Base-by-base conservation (phyloP, 2,329 filamentous ascomycete species). In the Cladophialophora immunda region DNA sequence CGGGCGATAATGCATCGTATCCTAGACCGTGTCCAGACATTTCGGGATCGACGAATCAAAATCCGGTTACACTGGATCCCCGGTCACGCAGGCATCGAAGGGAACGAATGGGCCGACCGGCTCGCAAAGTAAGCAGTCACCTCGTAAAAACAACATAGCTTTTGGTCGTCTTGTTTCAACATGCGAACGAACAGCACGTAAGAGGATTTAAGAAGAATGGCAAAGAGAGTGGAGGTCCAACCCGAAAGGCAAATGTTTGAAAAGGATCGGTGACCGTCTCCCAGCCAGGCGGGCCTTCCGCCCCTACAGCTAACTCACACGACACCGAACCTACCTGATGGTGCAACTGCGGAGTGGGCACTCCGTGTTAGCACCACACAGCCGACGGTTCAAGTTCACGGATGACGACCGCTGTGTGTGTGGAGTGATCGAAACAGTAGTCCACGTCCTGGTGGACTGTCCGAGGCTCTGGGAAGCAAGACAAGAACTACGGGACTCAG, bases 321-420 rank as follows among this genome's bases (percentile, higher is more conserved):
- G 67, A 30, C 67, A 68, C 53, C 68, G 54, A 66, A 66, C 68
- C 3, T 74, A 71, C 29, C 55, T 74, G 9, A 59, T 73, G 6
- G 67, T 62, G 6, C 68, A 74, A 54, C 61, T 74, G 15, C 66
- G 68, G 25, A 73, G 70, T 0, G 67, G 71, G 53, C 68, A 74
- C 58, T 71, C 64, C 11, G 74, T 67, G 73, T 62, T 75, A 38
- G 68, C 69, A 54, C 62, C 63, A 25, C 58, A 70, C 52, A 53
- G 29, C 13, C 72, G 69, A 57, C 30, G 56, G 17, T 30, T 55
- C 47, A 54, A 30, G 41, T 53, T 68, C 55, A 22, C 29, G 30
- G 58, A 66, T 1, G 60, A 58, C n/a, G 60, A 72, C 22, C 47
- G 63, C 38, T 72, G 68, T 64, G 68, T 71, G 60, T 73, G 65